Evolutionary conservation across 305 asterid species (phyloP), one percentile per base, ranked within the genome.

Genomic region (Stenogyne calaminthoides): DNA sequence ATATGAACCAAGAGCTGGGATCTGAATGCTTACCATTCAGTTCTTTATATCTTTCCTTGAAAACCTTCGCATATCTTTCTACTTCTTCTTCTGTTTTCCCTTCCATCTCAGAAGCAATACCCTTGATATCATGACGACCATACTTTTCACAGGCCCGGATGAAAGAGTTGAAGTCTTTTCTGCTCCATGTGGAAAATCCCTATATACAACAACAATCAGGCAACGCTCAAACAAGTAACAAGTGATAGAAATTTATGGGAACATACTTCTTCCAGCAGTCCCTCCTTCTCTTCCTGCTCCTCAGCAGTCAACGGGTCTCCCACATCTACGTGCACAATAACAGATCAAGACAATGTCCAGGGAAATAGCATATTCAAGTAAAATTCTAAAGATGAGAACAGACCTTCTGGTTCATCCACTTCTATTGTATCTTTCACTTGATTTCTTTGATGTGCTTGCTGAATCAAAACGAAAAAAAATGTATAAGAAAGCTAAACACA

Each of bases 151-250:
- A 93, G 55, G 99, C 96, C 88, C 98, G 85, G 83, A 95, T 92
- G 84, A 92, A 95, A 69, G 96, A 75, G 76, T 87, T 93, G 86
- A 95, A 95, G 80, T 95, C 98, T 83, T 88, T 88, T 82, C 96
- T 89, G 86, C 98, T 95, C 98, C 98, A 95, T n/a, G 96, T 69
- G 64, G 99, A 89, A 76, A 95, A 95, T 55, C 99, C 99, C 99
- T 95, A 68, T 60, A 81, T 5, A 32, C 75, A 61, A 52, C 64
- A 81, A 73, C 32, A 44, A 46, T 62, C 78, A 64, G 71, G 42
- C 52, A 40, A 63, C 63, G 72, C 49, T 8, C 37, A 54, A 54
- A 69, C 56, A 60, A 40, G 27, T 42, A 49, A 44, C 34, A 74
- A 34, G 74, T 54, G 9, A 58, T 18, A 34, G 7, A 68, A 56